A percentile compares a stretch with the other conserved stretches of the same genome.
These are phyloP conservation scores for Termitomyces sp. DNA, from an alignment of 1,284 basidiomycete genomes.

Conservation along the genomic window DNA sequence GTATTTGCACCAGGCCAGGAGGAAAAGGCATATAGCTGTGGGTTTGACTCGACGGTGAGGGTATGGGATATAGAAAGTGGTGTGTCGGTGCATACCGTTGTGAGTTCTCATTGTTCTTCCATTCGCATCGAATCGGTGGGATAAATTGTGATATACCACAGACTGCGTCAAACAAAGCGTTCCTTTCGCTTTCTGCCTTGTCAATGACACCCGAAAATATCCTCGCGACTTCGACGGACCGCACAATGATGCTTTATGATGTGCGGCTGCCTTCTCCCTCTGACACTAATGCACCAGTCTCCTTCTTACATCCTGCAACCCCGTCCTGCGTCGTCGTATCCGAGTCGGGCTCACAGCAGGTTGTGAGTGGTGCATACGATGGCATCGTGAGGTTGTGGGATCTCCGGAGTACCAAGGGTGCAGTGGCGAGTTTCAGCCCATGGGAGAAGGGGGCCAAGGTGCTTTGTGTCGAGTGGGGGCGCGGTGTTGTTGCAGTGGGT, in stretches of 20 bases:
- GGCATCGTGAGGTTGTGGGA: slow-evolving; percentile 87
- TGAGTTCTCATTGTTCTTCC: slow-evolving; percentile 30
- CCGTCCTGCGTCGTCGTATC: slow-evolving; percentile 64
- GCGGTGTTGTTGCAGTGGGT: slow-evolving; percentile 69
- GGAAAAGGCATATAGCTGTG: slow-evolving; percentile 63
- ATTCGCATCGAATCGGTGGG: not conserved
- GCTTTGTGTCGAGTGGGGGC: slow-evolving; percentile 71
- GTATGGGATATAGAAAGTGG: slow-evolving; percentile 70
- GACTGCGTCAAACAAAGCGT: slow-evolving; percentile 66
- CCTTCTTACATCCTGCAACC: slow-evolving; percentile 65
- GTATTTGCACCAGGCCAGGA: slow-evolving; percentile 36
- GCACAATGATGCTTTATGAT: slow-evolving; percentile 64
- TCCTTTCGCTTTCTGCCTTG: slow-evolving; percentile 49
- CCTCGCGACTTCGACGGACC: slow-evolving; percentile 63
- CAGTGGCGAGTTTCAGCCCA: slow-evolving; percentile 63
- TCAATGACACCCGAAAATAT: slow-evolving; percentile 26
- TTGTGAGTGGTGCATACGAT: slow-evolving; percentile 81
- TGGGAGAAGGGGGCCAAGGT: slow-evolving; percentile 58
- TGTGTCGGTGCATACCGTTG: slow-evolving; percentile 62
- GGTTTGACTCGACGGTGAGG: slow-evolving; percentile 73
- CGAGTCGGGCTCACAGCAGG: slow-evolving; percentile 41
- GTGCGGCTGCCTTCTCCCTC: slow-evolving; percentile 40
- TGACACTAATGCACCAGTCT: slow-evolving; percentile 25
- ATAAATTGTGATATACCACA: slow-evolving; percentile 22
- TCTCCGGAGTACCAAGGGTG: slow-evolving; percentile 60